Evolutionary conservation across 164 flowering plant species (phyloP).

Genomic region (Annona squamosa): DNA sequence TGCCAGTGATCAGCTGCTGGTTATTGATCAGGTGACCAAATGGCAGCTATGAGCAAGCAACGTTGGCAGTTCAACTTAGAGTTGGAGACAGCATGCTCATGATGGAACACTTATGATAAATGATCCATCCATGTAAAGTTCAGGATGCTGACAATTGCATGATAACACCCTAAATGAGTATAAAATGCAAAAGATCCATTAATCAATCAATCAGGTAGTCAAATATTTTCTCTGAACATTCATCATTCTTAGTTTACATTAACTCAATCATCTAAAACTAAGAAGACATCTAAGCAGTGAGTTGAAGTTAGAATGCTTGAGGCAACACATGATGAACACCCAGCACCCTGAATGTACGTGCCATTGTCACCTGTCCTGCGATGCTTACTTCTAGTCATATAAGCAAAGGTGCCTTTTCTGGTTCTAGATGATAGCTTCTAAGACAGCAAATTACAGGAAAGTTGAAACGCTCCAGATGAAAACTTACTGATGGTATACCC

Average conservation of each 20-base stretch:
- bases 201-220: neutral
- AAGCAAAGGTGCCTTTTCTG: neutral
- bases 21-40: no score
- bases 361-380: neutral
- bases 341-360: neutral
- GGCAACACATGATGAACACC: neutral
- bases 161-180: no score
- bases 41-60: no score
- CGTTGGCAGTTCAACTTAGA: no score
- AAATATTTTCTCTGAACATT: neutral
- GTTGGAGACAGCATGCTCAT: no score
- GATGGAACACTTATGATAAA: no score
- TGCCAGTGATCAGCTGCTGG: neutral
- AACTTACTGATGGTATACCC: slow-evolving; percentile 77
- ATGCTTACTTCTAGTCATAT: neutral
- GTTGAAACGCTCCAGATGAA: neutral
- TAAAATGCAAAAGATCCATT: neutral
- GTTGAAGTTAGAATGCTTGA: neutral
- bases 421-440: neutral
- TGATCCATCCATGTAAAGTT: no score
- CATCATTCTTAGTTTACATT: neutral
- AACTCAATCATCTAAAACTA: neutral
- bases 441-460: neutral
- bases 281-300: neutral
- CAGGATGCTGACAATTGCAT: no score